Percentiles rank a stretch among this genome's conserved stretches.
phyloP scores from a whole-genome alignment of 2,329 filamentous ascomycete genomes.

The Talaromyces amestolkiae region DNA sequence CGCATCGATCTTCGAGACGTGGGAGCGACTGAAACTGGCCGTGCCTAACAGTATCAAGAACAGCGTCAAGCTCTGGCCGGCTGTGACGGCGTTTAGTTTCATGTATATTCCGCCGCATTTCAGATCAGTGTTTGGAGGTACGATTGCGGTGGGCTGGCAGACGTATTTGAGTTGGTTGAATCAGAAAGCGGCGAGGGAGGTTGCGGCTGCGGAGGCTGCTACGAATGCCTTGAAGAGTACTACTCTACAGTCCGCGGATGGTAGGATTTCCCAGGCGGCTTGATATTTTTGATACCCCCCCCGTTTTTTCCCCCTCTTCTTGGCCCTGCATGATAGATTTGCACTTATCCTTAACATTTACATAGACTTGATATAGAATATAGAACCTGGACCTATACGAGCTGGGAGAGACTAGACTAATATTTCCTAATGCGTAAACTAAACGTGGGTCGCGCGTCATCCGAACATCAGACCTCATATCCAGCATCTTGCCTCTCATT shows the following conservation, averaged over 20 bases:
- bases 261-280: slow-evolving; percentile 9
- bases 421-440: neutral
- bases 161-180: slow-evolving; percentile 84
- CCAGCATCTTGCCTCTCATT: neutral
- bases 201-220: slow-evolving; percentile 37
- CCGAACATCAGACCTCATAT: neutral
- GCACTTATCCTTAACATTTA: neutral
- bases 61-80: slow-evolving; percentile 83
- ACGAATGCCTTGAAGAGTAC: neutral
- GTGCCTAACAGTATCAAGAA: slow-evolving; percentile 75
- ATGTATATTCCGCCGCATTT: slow-evolving; percentile 78
- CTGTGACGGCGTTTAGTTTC: slow-evolving; percentile 81
- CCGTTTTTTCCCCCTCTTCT: neutral
- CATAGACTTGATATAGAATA: neutral
- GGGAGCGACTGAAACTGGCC: slow-evolving; percentile 69
- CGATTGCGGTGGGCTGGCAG: slow-evolving; percentile 86
- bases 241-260: neutral
- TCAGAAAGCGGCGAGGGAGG: slow-evolving; percentile 63
- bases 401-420: neutral
- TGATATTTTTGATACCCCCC: slow-evolving; percentile 13
- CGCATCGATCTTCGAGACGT: slow-evolving; percentile 61
- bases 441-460: slow-evolving; percentile 14
- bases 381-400: too few relatives aligned
- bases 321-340: slow-evolving; percentile 3
- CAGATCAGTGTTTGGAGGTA: slow-evolving; percentile 73